Evolutionary conservation across 148 eudicot genomes (phyloP).

Genomic region (Rhododendron henanense): DNA sequence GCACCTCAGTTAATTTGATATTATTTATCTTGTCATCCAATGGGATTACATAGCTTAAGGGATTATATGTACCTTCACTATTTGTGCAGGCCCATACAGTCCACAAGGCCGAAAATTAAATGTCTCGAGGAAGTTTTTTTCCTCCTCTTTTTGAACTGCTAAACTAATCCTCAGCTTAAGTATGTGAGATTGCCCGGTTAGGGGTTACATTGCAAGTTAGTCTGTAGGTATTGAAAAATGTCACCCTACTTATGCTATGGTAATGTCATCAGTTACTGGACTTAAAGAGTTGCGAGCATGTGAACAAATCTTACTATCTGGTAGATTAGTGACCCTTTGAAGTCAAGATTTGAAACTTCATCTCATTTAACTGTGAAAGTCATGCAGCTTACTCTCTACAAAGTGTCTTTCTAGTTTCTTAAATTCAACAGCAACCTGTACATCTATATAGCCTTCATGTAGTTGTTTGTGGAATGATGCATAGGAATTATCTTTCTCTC

Average conservation of each 20-base stretch:
- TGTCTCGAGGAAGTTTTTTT: not conserved
- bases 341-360: not conserved
- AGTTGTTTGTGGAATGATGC: not conserved
- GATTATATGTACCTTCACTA: not conserved
- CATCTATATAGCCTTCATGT: not conserved
- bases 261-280: not conserved
- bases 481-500: not conserved
- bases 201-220: not conserved
- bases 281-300: not conserved
- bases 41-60: not conserved
- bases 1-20: not conserved
- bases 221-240: not conserved
- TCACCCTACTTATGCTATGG: not conserved
- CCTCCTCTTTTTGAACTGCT: not conserved
- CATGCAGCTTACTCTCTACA: not conserved
- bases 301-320: not conserved
- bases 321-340: not conserved
- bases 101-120: not conserved
- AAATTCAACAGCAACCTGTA: not conserved
- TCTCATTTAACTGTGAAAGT: not conserved
- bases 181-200: not conserved
- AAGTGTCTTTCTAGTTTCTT: not conserved
- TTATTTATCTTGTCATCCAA: not conserved
- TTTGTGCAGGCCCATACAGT: not conserved
- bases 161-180: not conserved